These are phyloP conservation scores for Colletotrichum simmondsii DNA, from an alignment of 2,329 filamentous ascomycete species.

Conservation along the genomic window DNA sequence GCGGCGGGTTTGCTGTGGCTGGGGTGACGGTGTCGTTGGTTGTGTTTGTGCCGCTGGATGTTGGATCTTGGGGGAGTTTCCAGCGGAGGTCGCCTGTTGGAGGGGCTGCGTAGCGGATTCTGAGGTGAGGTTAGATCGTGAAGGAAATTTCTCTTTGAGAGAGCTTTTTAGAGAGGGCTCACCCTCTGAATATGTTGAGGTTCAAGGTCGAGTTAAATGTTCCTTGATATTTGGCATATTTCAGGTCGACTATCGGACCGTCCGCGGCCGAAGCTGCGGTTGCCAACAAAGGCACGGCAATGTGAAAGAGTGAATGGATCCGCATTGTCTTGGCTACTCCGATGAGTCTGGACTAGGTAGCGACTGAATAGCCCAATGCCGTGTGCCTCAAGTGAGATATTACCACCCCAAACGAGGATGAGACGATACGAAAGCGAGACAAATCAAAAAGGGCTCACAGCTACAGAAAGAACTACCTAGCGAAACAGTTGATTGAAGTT, in stretches of 20 bases:
- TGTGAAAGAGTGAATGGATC: background rate
- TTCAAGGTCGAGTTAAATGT: constrained; percentile 9
- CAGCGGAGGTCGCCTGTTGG: constrained; percentile 14
- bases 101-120: constrained; percentile 21
- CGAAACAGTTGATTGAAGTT: too few relatives aligned
- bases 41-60: background rate
- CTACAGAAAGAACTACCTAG: too few relatives aligned
- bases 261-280: background rate
- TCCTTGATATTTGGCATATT: constrained; percentile 13
- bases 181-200: constrained; percentile 20
- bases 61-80: constrained; percentile 8
- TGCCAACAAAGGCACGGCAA: background rate
- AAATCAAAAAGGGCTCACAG: too few relatives aligned
- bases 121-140: background rate
- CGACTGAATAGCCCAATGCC: too few relatives aligned
- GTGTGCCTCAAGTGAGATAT: too few relatives aligned
- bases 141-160: too few relatives aligned
- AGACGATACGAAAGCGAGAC: too few relatives aligned
- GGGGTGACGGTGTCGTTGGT: background rate
- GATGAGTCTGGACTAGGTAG: too few relatives aligned
- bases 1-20: constrained; percentile 7
- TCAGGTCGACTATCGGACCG: constrained; percentile 4
- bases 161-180: too few relatives aligned
- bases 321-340: background rate
- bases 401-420: too few relatives aligned